A percentile compares a stretch with the other conserved stretches of the same genome.
Evolutionary conservation across 1,139 yeast species (phyloP).

Genomic region (Hansenula lynferdii): DNA sequence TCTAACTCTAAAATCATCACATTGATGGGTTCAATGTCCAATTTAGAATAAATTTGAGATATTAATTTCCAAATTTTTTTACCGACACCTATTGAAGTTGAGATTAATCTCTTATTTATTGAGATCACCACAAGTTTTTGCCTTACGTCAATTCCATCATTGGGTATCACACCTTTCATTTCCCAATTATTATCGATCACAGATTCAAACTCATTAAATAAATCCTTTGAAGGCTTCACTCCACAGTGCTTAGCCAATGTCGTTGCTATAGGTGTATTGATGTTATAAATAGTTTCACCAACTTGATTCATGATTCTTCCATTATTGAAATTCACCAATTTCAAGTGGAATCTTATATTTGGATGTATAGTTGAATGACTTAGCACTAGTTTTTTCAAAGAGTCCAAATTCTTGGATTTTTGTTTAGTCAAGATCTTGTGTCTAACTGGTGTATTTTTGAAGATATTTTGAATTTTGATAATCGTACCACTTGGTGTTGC

Average conservation of each 20-base stretch:
- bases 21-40: constrained; percentile 23
- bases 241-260: neutral
- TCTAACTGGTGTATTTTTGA: constrained; percentile 32
- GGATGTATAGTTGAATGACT: constrained; percentile 30
- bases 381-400: constrained; percentile 24
- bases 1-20: constrained; percentile 28
- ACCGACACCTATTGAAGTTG: constrained; percentile 25
- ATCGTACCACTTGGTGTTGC: constrained; percentile 34
- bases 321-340: constrained; percentile 14
- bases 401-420: constrained; percentile 21
- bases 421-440: constrained; percentile 26
- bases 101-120: too few relatives aligned
- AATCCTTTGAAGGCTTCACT: neutral
- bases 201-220: too few relatives aligned
- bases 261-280: neutral
- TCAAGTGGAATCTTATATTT: constrained; percentile 27
- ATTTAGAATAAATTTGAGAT: constrained; percentile 19
- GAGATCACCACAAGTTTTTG: too few relatives aligned
- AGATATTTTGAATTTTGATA: constrained; percentile 28
- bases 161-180: too few relatives aligned
- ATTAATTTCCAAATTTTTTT: constrained; percentile 22
- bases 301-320: neutral
- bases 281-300: neutral
- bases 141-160: too few relatives aligned
- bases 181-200: too few relatives aligned